Evolutionary conservation across 768 basidiomycete species (phyloP).

Genomic region (Guyanaporus albipodus): DNA sequence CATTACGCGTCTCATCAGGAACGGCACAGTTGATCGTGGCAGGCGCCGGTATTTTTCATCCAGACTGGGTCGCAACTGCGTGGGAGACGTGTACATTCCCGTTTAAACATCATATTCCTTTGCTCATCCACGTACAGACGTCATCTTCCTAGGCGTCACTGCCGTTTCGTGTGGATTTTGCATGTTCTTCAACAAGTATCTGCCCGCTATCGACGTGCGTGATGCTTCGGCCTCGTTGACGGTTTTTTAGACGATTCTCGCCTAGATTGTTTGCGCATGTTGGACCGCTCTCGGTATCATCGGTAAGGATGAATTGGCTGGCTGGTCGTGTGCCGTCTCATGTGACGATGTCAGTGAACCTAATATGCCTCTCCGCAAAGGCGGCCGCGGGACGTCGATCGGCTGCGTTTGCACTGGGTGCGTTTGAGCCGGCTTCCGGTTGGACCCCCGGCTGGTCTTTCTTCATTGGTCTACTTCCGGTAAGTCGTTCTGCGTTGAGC

Average conservation of each 20-base stretch:
- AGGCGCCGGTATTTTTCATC: conserved; percentile 53
- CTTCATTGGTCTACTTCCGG: conserved; percentile 60
- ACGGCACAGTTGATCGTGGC: conserved; percentile 59
- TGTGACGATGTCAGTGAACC: conserved; percentile 40
- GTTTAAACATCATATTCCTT: not conserved
- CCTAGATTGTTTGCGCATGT: conserved; percentile 51
- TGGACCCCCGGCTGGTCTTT: conserved; percentile 69
- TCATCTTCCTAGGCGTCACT: conserved; percentile 56
- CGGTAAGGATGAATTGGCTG: conserved; percentile 27
- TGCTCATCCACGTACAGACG: conserved; percentile 30
- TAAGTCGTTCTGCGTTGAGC: conserved; percentile 24
- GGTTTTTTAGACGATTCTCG: conserved; percentile 3
- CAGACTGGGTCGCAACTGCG: conserved; percentile 52
- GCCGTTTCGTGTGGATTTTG: conserved; percentile 46
- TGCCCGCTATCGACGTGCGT: conserved; percentile 48
- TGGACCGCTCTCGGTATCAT: conserved; percentile 62
- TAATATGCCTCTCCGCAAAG: conserved; percentile 54
- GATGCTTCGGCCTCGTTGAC: not conserved
- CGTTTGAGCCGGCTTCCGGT: conserved; percentile 63
- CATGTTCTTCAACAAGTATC: conserved; percentile 50
- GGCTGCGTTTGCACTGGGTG: conserved; percentile 51
- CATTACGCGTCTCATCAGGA: conserved; percentile 32
- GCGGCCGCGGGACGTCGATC: conserved; percentile 53
- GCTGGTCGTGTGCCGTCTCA: conserved; percentile 6
- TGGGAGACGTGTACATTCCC: conserved; percentile 55